Evolutionary conservation across 345 rosid genomes (phyloP), one percentile per base, ranked within the genome.

Genomic region (Lepidium didymum): DNA sequence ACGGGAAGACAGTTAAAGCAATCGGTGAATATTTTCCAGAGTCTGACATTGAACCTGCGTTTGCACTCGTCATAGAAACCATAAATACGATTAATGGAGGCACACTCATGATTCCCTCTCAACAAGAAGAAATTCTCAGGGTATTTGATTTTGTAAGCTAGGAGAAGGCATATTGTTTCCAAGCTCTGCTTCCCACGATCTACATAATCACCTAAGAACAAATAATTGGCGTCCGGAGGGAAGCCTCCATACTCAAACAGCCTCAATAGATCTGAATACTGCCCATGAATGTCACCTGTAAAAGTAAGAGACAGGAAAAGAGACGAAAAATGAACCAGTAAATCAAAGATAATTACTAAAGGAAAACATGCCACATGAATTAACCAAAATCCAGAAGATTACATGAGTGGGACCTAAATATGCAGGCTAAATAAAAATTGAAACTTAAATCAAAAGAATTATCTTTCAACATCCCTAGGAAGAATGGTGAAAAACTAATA

Each of bases 161-260:
- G 84, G 76, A 91, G 77, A 75, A 91, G 88, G 78, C 97, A 91
- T 70, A 91, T 88, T 46, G 97, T 89, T 78, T 91, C 97, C 79
- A 91, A 77, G 83, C 97, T 89, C 73, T 89, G 97, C 84, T 91
- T 91, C 72, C 97, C 97, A 60, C 96, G 96, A 71, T 91, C 97
- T n/a, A 91, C 96, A 67, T 91, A 91, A 69, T 91, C 97, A 53
- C 96, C 96, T 25, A 91, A 73, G 78, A 91, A 91, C 70, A 91
- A 77, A 71, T 91, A 91, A 78, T 91, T 91, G 43, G 91, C 87
- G 54, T 65, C 77, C 0, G 97, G 97, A 77, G 97, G 97, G 61
- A 87, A 89, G 36, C 97, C 94, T 33, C 96, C 97, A 56, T 89
- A 89, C 70, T 89, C 96, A 68, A 91, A 91, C 43, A 89, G 96